Conservation (phyloP, 2,329 filamentous ascomycete species). For the Penicillium rolfsii region DNA sequence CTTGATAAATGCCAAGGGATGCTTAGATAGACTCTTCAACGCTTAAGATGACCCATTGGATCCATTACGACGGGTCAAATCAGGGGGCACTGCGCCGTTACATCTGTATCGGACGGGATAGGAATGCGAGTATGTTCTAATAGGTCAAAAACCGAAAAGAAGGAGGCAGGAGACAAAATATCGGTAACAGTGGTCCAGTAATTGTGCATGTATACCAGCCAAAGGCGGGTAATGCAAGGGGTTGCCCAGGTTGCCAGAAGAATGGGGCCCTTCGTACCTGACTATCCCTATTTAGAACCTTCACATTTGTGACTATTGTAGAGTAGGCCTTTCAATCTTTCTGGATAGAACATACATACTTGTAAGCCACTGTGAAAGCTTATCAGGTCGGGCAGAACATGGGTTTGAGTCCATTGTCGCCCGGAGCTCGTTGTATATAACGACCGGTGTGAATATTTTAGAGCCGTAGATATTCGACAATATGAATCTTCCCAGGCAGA, state of each 20-base stretch:
- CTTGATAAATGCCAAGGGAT: neutral
- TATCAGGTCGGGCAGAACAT: neutral
- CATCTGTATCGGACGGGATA: neutral
- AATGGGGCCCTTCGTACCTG: conserved; percentile 14
- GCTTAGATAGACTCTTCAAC: neutral
- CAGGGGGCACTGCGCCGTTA: neutral
- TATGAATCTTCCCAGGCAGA: neutral
- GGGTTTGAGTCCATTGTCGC: neutral
- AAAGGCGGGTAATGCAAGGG: conserved; percentile 14
- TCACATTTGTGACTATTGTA: neutral
- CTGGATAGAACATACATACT: neutral
- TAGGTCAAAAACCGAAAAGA: neutral
- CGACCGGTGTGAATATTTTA: neutral
- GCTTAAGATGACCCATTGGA: neutral
- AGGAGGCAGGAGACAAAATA: neutral
- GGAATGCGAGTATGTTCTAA: neutral
- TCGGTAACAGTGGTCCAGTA: neutral
- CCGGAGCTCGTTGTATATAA: too few species aligned
- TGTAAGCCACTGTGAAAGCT: neutral
- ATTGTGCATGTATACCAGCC: neutral
- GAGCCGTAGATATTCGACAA: neutral
- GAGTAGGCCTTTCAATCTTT: neutral
- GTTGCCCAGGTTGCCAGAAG: conserved; percentile 12
- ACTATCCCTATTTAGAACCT: neutral
- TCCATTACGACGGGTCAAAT: neutral